phyloP scores from a whole-genome alignment of 495 filamentous ascomycete species.

The Hyaloscypha finlandica region DNA sequence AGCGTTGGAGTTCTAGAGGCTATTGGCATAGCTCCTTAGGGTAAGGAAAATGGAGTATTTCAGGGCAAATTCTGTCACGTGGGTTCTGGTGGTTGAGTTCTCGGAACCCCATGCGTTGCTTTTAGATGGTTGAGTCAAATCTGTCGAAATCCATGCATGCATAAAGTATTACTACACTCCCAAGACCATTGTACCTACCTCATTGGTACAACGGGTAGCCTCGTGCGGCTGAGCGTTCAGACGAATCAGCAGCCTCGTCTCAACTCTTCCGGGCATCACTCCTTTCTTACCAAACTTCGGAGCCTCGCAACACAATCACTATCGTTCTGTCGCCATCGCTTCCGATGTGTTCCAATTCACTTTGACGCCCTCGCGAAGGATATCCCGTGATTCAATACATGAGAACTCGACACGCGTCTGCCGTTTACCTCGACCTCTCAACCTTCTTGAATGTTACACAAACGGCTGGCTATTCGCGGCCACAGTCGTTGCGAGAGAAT shows the following conservation, averaged over 20 bases:
- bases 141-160: too few species aligned
- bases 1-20: slow-evolving; percentile 18
- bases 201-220: not conserved
- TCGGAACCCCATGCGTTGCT: too few species aligned
- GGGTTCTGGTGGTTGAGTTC: too few species aligned
- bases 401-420: not conserved
- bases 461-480: not conserved
- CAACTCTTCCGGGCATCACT: not conserved
- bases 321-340: not conserved
- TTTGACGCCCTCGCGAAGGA: not conserved
- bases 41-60: not conserved
- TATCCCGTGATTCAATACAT: not conserved
- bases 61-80: too few species aligned
- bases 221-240: not conserved
- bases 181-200: not conserved
- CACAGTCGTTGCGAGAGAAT: too few species aligned
- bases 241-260: not conserved
- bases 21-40: not conserved
- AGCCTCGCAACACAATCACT: not conserved
- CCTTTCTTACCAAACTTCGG: not conserved
- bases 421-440: not conserved
- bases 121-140: too few species aligned
- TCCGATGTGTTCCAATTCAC: not conserved
- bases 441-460: not conserved
- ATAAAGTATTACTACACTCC: not conserved